phyloP scores from a whole-genome alignment of 805 yeast species.

The Candida schatavii region DNA sequence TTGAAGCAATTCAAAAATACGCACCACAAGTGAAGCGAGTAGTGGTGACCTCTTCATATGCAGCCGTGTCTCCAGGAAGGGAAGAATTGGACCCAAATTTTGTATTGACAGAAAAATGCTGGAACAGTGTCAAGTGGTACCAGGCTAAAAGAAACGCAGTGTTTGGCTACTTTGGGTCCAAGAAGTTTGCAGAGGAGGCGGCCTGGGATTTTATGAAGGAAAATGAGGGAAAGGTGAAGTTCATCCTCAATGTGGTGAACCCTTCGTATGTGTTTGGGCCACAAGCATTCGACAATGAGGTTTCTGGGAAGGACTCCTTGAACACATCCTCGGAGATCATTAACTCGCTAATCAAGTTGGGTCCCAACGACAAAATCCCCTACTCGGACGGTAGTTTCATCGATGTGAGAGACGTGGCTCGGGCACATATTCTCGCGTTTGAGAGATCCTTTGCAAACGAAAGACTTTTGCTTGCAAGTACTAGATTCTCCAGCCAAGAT shows the following conservation, averaged over 20 bases:
- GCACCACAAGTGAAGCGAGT: conserved; percentile 18
- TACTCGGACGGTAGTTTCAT: conserved; percentile 25
- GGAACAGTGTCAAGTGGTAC: conserved; percentile 55
- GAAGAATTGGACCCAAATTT: conserved; percentile 24
- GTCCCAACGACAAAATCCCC: conserved; percentile 17
- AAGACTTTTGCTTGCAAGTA: conserved; percentile 34
- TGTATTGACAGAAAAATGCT: conserved; percentile 42
- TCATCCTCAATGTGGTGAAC: conserved; percentile 35
- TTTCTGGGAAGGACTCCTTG: conserved; percentile 10
- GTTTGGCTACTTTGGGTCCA: conserved; percentile 55
- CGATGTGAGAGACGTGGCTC: conserved; percentile 31
- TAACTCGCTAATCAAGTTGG: conserved; percentile 15
- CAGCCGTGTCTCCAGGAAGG: conserved; percentile 32
- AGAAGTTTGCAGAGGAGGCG: conserved; percentile 56
- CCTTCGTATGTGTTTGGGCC: conserved; percentile 27
- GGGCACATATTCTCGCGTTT: conserved; percentile 33
- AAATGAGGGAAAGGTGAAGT: conserved; percentile 26
- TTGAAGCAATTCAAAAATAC: conserved; percentile 14
- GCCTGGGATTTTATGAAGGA: conserved; percentile 53
- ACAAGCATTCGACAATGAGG: conserved; percentile 13
- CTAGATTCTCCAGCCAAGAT: conserved; percentile 32
- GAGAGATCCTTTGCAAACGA: conserved; percentile 22
- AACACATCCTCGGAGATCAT: conserved; percentile 28
- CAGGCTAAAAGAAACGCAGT: conserved; percentile 38
- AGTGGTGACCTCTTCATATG: conserved; percentile 43